phyloP scores from a whole-genome alignment of 1,139 yeast genomes.

The Magnusiomyces tetraspermus region DNA sequence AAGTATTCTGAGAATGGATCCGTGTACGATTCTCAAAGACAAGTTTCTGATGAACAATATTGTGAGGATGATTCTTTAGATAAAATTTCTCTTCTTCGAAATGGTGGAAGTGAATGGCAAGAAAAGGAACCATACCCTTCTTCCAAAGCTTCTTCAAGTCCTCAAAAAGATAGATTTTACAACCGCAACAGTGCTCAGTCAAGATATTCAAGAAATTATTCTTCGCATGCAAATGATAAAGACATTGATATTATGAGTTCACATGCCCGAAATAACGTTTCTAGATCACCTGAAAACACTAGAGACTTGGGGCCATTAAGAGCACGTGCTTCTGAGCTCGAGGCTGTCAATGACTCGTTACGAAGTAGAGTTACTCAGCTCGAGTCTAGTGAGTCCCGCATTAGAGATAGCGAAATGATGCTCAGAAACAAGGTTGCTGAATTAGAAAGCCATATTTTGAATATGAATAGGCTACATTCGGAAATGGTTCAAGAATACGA shows the following conservation, averaged over 20 bases:
- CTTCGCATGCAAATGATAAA: neutral
- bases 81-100: constrained; percentile 27
- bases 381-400: constrained; percentile 52
- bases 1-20: constrained; percentile 3
- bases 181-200: neutral
- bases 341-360: constrained; percentile 78
- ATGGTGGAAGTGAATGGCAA: constrained; percentile 1
- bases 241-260: neutral
- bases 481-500: neutral
- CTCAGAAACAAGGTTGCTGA: constrained; percentile 1
- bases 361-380: constrained; percentile 72
- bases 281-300: neutral
- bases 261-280: neutral
- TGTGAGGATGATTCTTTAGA: constrained; percentile 28
- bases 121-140: neutral
- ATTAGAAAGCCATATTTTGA: neutral
- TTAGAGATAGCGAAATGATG: constrained; percentile 3
- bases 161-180: neutral
- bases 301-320: constrained; percentile 10
- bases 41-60: constrained; percentile 29
- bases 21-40: constrained; percentile 13
- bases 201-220: neutral
- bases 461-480: neutral
- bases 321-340: constrained; percentile 54
- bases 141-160: neutral